phyloP scores from a whole-genome alignment of 495 filamentous ascomycete genomes.

The Thozetella sp. region DNA sequence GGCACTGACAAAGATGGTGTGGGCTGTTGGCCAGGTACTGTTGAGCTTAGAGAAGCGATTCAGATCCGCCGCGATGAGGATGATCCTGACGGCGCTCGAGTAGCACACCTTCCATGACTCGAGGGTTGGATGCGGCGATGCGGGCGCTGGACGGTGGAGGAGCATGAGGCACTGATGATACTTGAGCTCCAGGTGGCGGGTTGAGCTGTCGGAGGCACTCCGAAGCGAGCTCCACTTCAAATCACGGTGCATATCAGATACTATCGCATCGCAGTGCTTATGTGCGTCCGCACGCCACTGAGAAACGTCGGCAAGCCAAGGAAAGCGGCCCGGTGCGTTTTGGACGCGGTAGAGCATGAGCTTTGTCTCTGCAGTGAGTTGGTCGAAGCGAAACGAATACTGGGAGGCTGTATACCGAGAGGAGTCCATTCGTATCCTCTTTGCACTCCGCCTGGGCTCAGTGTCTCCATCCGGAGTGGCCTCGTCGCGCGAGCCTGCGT shows the following conservation, averaged over 20 bases:
- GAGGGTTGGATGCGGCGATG: slow-evolving; percentile 39
- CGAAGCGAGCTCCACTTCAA: background rate
- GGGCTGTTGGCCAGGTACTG: slow-evolving; percentile 42
- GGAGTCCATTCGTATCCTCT: background rate
- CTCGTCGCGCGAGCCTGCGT: background rate
- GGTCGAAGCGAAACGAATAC: slow-evolving; percentile 40
- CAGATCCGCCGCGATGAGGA: background rate
- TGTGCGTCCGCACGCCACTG: background rate
- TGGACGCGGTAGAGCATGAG: slow-evolving; percentile 46
- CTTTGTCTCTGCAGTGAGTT: slow-evolving; percentile 48
- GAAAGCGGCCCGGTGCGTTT: slow-evolving; percentile 22
- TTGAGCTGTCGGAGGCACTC: slow-evolving; percentile 15
- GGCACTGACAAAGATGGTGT: slow-evolving; percentile 43
- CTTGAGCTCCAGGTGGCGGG: slow-evolving; percentile 32
- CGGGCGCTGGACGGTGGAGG: slow-evolving; percentile 41
- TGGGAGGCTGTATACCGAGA: slow-evolving; percentile 20
- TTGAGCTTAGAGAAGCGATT: slow-evolving; percentile 32
- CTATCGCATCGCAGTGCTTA: background rate
- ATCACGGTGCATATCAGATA: background rate
- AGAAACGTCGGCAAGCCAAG: slow-evolving; percentile 9
- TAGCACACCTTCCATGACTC: slow-evolving; percentile 35
- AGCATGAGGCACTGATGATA: slow-evolving; percentile 49
- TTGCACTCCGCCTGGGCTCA: background rate
- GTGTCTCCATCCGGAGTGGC: background rate
- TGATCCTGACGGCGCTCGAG: slow-evolving; percentile 20